Evolutionary conservation across 2,329 filamentous ascomycete species (phyloP), one percentile per base, ranked within the genome.

Genomic region (Didymosphaeria variabile): DNA sequence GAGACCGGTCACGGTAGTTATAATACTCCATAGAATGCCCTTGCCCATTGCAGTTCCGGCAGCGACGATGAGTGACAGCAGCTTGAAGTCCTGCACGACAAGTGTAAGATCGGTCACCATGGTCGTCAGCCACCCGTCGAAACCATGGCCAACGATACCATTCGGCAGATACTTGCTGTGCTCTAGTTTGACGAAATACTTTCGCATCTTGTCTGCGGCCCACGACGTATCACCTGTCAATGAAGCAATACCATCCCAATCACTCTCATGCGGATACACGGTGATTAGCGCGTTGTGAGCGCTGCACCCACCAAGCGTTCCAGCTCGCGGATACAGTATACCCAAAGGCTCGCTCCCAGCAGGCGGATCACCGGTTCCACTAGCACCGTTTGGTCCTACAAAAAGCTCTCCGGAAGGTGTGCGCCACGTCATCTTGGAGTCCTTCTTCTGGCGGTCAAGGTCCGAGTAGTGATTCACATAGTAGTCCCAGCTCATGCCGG

Each of bases 281-380:
- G 83, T 81, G 47, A 89, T 83, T 47, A 88, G 72, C 3, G 86
- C 87, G 54, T 90, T 89, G 72, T 90, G 87, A 23, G 82, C 81
- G 0, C 84, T 82, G 70, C 85, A 87, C 9, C 86, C 86, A 45
- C 86, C 85, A 3, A 88, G 76, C 5, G 81, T 84, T 17, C 81
- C 84, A 0, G 84, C 79, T n/a, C 86, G 81, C n/a, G 86, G 86
- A 66, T 89, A 89, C 23, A 84, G 76, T 26, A 84, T 83, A 7
- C 86, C 86, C 60, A 83, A 76, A 46, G 80, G 73, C 12, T 69
- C 78, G 1, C 85, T 83, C 6, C 82, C 84, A 10, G 77, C 72
- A 0, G 86, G 86, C 0, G 84, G 85, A 12, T 54, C 31, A 13
- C 62, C 64, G 21, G 59, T 59, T 8, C 57, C 57, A 12, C 29